These are phyloP conservation scores for Eimeria nieschulzi DNA, from an alignment of 169 alveolate genomes.

Conservation along the genomic window DNA sequence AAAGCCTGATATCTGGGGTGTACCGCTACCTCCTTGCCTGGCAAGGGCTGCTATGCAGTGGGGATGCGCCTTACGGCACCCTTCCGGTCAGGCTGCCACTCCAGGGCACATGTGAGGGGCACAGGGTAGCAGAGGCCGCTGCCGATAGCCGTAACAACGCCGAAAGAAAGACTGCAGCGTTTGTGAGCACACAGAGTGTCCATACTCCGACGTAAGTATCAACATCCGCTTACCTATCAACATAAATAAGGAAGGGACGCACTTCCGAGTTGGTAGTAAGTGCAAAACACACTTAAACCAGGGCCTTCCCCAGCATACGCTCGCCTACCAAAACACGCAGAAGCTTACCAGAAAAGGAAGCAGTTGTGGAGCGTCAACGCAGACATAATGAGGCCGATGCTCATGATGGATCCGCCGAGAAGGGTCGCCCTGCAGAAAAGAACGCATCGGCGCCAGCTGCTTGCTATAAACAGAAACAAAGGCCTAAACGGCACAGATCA, in stretches of 20 bases:
- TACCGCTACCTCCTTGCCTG: neutral
- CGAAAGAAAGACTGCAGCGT: conserved; percentile 54
- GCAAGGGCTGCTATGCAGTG: neutral
- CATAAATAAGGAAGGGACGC: no score
- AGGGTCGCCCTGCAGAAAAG: conserved; percentile 55
- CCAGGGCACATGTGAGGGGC: conserved; percentile 67
- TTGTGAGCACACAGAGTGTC: neutral
- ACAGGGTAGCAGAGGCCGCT: conserved; percentile 75
- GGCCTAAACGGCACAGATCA: no score
- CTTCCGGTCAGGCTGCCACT: conserved; percentile 67
- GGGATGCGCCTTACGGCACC: conserved; percentile 17
- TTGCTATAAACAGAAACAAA: no score
- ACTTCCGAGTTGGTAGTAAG: no score
- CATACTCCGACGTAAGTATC: neutral
- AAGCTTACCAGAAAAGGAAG: conserved; percentile 46
- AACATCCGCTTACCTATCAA: neutral
- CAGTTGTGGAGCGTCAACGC: conserved; percentile 58
- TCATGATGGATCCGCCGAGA: conserved; percentile 60
- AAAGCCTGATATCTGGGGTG: neutral
- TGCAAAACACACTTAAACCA: no score
- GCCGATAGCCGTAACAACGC: conserved; percentile 74
- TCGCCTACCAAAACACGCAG: no score
- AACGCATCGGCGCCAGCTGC: no score
- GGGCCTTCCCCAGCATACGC: no score
- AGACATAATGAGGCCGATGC: conserved; percentile 58